These are phyloP conservation scores for Suillus brevipes DNA, from an alignment of 768 basidiomycete genomes.

Conservation along the genomic window DNA sequence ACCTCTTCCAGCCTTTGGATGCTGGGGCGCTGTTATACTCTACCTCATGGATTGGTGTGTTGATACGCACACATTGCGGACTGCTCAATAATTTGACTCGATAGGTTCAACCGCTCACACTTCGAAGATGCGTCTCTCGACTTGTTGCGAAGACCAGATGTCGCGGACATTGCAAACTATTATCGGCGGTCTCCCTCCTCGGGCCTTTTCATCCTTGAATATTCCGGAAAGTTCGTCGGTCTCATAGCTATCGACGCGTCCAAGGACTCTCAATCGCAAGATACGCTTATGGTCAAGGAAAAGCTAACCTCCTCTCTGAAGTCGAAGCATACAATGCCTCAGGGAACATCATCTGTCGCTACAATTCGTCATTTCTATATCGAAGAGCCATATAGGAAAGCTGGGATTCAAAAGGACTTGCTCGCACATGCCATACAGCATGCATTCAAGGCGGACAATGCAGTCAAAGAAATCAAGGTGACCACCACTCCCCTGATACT, in stretches of 20 bases:
- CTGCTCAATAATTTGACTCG: slow-evolving; percentile 1
- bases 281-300: slow-evolving; percentile 27
- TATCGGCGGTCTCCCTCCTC: slow-evolving; percentile 64
- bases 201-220: slow-evolving; percentile 71
- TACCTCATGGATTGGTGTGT: slow-evolving; percentile 69
- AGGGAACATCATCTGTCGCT: slow-evolving; percentile 50
- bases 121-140: slow-evolving; percentile 59
- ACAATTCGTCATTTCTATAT: slow-evolving; percentile 75
- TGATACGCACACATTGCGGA: background rate
- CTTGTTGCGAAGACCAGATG: slow-evolving; percentile 56
- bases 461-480: slow-evolving; percentile 47
- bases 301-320: slow-evolving; percentile 18
- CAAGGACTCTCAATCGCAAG: slow-evolving; percentile 33
- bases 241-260: slow-evolving; percentile 71
- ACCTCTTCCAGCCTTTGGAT: slow-evolving; percentile 67
- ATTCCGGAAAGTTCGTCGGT: slow-evolving; percentile 57
- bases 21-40: slow-evolving; percentile 62
- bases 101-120: slow-evolving; percentile 67
- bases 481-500: slow-evolving; percentile 50
- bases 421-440: slow-evolving; percentile 56
- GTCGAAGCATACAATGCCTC: slow-evolving; percentile 20
- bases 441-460: slow-evolving; percentile 49
- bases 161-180: slow-evolving; percentile 49
- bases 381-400: slow-evolving; percentile 59
- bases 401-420: slow-evolving; percentile 64